A percentile compares a stretch with the other conserved stretches of the same genome.
These are phyloP conservation scores for Starmerella bombi DNA, from an alignment of 805 yeast species.

Conservation along the genomic window DNA sequence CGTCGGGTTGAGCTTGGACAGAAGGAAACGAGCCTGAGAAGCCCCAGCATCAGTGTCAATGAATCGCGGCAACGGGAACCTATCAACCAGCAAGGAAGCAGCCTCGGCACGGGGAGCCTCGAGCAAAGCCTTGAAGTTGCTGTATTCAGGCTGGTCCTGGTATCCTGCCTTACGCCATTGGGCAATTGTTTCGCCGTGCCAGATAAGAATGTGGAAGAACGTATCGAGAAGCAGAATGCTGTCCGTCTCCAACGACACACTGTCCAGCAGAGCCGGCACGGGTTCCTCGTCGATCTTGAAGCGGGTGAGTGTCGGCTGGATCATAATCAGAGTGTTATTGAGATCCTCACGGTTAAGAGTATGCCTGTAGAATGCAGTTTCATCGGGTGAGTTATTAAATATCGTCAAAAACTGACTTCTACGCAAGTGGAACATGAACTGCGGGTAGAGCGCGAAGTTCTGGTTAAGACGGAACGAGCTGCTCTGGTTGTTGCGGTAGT, in stretches of 20 bases:
- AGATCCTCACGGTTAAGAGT: conserved; percentile 83
- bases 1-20: conserved; percentile 90
- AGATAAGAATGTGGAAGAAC: conserved; percentile 89
- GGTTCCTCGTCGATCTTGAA: conserved; percentile 78
- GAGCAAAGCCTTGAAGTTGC: conserved; percentile 70
- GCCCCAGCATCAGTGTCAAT: conserved; percentile 98
- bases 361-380: conserved; percentile 93
- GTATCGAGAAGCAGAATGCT: conserved; percentile 81
- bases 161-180: conserved; percentile 94
- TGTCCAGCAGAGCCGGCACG: conserved; percentile 79
- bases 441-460: conserved; percentile 81
- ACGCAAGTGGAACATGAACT: conserved; percentile 87
- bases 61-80: conserved; percentile 96
- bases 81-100: conserved; percentile 73
- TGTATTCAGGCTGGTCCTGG: conserved; percentile 83
- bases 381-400: conserved; percentile 97
- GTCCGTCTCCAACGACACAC: conserved; percentile 82
- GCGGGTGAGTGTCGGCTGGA: conserved; percentile 89
- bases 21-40: conserved; percentile 92
- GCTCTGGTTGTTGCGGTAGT: conserved; percentile 77
- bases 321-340: conserved; percentile 86
- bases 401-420: conserved; percentile 93
- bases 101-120: conserved; percentile 89
- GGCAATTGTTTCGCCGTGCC: conserved; percentile 89
- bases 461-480: conserved; percentile 69